Evolutionary conservation across 2,329 filamentous ascomycete genomes (phyloP).

Genomic region (Sporothrix protearum): DNA sequence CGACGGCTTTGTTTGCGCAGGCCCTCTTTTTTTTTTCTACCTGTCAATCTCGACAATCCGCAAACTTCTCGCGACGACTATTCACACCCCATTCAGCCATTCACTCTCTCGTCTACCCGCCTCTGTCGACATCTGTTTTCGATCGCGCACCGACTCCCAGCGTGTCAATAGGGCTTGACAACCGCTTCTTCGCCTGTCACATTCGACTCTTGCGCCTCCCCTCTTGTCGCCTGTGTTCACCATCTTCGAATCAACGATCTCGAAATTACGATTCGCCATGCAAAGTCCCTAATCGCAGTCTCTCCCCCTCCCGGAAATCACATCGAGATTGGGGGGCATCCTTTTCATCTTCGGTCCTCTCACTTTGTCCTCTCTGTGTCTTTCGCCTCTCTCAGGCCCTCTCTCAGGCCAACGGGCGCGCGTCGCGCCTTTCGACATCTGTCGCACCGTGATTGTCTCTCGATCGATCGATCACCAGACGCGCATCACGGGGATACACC

Average conservation of each 20-base stretch:
- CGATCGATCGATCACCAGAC: background rate
- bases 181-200: background rate
- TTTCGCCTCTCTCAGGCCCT: background rate
- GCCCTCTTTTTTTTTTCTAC: background rate
- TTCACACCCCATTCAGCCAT: background rate
- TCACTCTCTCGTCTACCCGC: background rate
- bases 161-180: background rate
- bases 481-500: background rate
- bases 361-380: background rate
- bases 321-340: conserved; percentile 5
- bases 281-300: conserved; percentile 16
- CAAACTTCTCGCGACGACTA: background rate
- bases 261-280: conserved; percentile 11
- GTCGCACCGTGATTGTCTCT: background rate
- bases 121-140: background rate
- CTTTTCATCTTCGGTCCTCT: background rate
- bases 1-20: background rate
- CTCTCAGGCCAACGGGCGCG: background rate
- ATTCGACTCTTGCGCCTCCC: background rate
- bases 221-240: background rate
- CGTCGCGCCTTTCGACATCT: background rate
- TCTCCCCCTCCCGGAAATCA: conserved; percentile 7
- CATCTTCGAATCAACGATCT: background rate
- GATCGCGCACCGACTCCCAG: background rate
- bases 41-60: background rate